A percentile compares a stretch with the other conserved stretches of the same genome.
phyloP scores from a whole-genome alignment of 2,329 filamentous ascomycete species.

The Penicillium oxalicum region DNA sequence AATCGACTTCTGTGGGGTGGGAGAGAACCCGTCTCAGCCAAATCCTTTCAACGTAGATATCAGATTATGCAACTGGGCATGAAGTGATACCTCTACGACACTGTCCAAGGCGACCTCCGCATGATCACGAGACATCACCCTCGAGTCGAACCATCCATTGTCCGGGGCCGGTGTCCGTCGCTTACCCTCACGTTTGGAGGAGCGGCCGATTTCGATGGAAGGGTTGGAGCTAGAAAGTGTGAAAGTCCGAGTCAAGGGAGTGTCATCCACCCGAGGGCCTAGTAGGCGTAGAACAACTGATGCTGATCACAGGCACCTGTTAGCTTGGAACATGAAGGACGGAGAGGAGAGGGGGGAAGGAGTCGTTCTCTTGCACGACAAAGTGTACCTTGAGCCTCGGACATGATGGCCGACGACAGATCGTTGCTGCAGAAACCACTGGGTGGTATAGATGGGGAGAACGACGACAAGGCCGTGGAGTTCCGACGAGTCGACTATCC shows the following conservation, averaged over 20 bases:
- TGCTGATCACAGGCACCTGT: slow-evolving; percentile 17
- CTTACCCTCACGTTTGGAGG: slow-evolving; percentile 36
- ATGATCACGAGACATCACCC: slow-evolving; percentile 45
- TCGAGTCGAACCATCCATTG: slow-evolving; percentile 44
- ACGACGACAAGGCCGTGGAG: neutral
- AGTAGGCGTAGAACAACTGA: slow-evolving; percentile 30
- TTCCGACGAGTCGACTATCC: too few species aligned
- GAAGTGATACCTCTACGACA: slow-evolving; percentile 23
- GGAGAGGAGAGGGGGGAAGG: too few species aligned
- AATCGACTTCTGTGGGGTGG: slow-evolving; percentile 37
- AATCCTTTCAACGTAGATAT: neutral
- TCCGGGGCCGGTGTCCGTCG: slow-evolving; percentile 30
- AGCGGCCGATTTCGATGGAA: slow-evolving; percentile 35
- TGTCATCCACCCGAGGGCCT: slow-evolving; percentile 21
- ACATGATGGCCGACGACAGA: slow-evolving; percentile 15
- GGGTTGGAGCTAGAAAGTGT: slow-evolving; percentile 25
- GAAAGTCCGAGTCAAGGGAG: slow-evolving; percentile 28
- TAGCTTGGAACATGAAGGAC: neutral
- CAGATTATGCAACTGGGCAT: neutral
- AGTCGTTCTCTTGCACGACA: neutral
- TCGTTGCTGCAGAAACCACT: neutral
- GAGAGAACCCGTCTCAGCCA: slow-evolving; percentile 9
- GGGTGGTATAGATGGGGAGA: neutral
- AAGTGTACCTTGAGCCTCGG: slow-evolving; percentile 21
- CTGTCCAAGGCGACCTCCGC: slow-evolving; percentile 30